These are phyloP conservation scores for Cyanophora paradoxa DNA, from an alignment of 78 protist species.

Conservation along the genomic window DNA sequence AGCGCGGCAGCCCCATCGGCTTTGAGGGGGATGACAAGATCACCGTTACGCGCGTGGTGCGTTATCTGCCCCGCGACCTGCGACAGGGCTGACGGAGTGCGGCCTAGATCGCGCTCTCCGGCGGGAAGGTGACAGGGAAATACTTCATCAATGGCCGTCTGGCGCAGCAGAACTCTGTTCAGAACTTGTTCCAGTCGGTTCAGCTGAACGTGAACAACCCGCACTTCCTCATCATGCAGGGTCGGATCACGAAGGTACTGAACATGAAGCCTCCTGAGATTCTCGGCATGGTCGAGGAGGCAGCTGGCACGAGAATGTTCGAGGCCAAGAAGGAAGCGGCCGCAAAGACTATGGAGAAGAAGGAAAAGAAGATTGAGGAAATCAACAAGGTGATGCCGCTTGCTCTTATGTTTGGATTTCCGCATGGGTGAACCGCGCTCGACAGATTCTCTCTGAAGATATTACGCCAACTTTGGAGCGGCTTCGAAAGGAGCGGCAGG, in stretches of 20 bases:
- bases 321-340: constrained; percentile 83
- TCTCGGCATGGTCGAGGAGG: constrained; percentile 95
- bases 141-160: constrained; percentile 84
- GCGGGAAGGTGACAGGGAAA: too few relatives aligned
- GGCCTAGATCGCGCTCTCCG: too few relatives aligned
- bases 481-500: constrained; percentile 65
- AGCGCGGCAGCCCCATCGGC: constrained; percentile 76
- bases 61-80: too few relatives aligned
- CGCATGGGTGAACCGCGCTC: too few relatives aligned
- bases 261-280: constrained; percentile 97
- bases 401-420: too few relatives aligned
- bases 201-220: constrained; percentile 99
- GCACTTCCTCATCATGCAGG: constrained; percentile 99
- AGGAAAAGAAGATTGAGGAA: constrained; percentile 83
- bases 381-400: constrained; percentile 30
- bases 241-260: constrained; percentile 94
- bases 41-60: constrained; percentile 86
- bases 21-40: constrained; percentile 80
- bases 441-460: constrained; percentile 66
- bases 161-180: constrained; percentile 67
- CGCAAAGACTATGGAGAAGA: constrained; percentile 75
- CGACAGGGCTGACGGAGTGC: too few relatives aligned
- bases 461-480: constrained; percentile 88
- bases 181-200: constrained; percentile 92
- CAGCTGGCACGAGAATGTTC: constrained; percentile 98